Conservation (phyloP, 495 filamentous ascomycete genomes). For the Aspergillus olivimuriae region DNA sequence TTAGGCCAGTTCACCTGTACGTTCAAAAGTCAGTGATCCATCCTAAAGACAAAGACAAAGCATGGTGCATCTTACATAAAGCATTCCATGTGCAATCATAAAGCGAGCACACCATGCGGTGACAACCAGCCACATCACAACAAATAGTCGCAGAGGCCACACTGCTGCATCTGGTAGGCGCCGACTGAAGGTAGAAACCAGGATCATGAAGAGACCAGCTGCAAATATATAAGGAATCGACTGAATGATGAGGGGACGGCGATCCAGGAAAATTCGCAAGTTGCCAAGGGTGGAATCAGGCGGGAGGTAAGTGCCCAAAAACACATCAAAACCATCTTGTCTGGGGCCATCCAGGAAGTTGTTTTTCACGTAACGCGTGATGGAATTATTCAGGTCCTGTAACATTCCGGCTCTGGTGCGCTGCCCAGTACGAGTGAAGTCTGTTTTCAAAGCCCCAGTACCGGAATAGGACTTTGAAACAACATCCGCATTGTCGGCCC, state of each 20-base stretch:
- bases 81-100: constrained; percentile 73
- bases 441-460: constrained; percentile 93
- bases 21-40: background rate
- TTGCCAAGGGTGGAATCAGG: constrained; percentile 55
- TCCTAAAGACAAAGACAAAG: constrained; percentile 15
- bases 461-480: constrained; percentile 90
- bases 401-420: constrained; percentile 76
- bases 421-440: constrained; percentile 84
- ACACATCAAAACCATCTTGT: constrained; percentile 93
- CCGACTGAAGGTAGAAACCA: constrained; percentile 70
- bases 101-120: constrained; percentile 66
- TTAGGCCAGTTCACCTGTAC: constrained; percentile 97
- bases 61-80: constrained; percentile 94
- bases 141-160: constrained; percentile 73
- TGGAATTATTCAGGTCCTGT: constrained; percentile 75
- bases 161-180: constrained; percentile 59
- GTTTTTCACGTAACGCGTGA: constrained; percentile 78
- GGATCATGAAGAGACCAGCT: constrained; percentile 77
- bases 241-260: constrained; percentile 81
- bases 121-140: constrained; percentile 65
- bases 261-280: constrained; percentile 70
- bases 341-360: constrained; percentile 90
- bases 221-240: constrained; percentile 83
- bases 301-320: constrained; percentile 79
- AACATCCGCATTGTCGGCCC: constrained; percentile 96